Base-by-base conservation (phyloP, 176 grass and related monocot species). In the Panicum miliaceum region DNA sequence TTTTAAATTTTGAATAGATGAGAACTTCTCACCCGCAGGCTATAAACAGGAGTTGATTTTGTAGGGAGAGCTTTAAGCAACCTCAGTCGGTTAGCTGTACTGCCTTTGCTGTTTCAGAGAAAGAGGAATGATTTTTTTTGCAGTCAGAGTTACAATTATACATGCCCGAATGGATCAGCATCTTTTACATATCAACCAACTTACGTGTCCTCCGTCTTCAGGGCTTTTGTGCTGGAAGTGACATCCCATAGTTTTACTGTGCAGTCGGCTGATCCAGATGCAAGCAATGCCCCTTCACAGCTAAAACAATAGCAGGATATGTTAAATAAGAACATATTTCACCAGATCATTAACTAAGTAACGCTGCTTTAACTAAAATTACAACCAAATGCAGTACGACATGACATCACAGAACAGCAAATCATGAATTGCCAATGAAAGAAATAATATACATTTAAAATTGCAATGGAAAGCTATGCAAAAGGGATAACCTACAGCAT, bases 191-290 rank as follows among this genome's bases (percentile, higher is more conserved):
- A 36, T 12, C 61, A 77, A 82, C 11, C 46, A 73, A 87, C 73
- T 85, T 74, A 99, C 93, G 34, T 82, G 8, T 99, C 96, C 41
- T 96, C 96, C 22, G 57, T 87, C 88, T 92, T 96, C 32, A 92
- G 88, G 57, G 78, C 87, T 85, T 92, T 96, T 58, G 83, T 89
- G 83, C 91, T 94, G 81, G 85, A 83, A 71, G 93, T 64, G 5
- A 99, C 88, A 87, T 99, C 96, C 96, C 96, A 99, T 14, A 98
- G 89, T 92, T 96, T 96, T 36, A 96, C 85, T 37, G 90, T 96
- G 84, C 93, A 94, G 64, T 98, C 93, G 5, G 96, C 96, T 16
- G 96, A 94, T 85, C 93, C 96, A 51, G 93, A 99, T 62, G 96
- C 93, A 92, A 99, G 93, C 78, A 99, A 85, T 54, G 96, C 88